These are phyloP conservation scores for Firmiana major DNA, from an alignment of 345 rosid genomes.

Conservation along the genomic window DNA sequence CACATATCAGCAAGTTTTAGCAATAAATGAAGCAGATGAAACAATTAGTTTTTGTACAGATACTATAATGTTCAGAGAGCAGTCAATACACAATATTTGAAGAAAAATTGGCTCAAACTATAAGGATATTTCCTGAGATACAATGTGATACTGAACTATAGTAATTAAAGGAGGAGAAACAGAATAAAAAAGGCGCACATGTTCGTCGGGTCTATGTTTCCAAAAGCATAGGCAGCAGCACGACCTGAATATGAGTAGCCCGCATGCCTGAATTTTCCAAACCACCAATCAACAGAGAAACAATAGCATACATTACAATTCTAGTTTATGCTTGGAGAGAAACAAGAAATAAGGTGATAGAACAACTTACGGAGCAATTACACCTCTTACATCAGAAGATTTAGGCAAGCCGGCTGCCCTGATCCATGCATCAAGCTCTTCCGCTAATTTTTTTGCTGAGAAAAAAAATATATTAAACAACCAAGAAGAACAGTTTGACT, in stretches of 20 bases:
- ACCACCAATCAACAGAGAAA: background rate
- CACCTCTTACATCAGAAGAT: conserved; percentile 84
- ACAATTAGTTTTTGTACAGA: background rate
- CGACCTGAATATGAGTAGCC: conserved; percentile 91
- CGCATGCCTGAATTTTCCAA: conserved; percentile 61
- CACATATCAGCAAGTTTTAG: conserved; percentile 13
- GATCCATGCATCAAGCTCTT: conserved; percentile 89
- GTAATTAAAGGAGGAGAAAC: background rate
- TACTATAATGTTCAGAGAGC: background rate
- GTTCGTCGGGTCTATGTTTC: conserved; percentile 84
- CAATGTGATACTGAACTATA: background rate
- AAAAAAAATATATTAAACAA: background rate
- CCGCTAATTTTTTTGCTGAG: conserved; percentile 61
- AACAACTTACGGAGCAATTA: conserved; percentile 85
- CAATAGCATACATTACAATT: background rate
- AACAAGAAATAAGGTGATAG: background rate
- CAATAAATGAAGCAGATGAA: conserved; percentile 4
- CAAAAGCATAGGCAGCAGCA: conserved; percentile 97
- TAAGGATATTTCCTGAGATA: background rate
- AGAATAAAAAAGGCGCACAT: conserved; percentile 36
- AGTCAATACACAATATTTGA: background rate
- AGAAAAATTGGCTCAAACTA: conserved; percentile 7
- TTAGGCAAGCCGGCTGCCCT: conserved; percentile 52
- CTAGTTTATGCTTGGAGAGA: background rate
- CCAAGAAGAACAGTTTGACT: background rate